Evolutionary conservation across 2,329 filamentous ascomycete species (phyloP), one percentile per base, ranked within the genome.

Genomic region (Trichoderma gracile): DNA sequence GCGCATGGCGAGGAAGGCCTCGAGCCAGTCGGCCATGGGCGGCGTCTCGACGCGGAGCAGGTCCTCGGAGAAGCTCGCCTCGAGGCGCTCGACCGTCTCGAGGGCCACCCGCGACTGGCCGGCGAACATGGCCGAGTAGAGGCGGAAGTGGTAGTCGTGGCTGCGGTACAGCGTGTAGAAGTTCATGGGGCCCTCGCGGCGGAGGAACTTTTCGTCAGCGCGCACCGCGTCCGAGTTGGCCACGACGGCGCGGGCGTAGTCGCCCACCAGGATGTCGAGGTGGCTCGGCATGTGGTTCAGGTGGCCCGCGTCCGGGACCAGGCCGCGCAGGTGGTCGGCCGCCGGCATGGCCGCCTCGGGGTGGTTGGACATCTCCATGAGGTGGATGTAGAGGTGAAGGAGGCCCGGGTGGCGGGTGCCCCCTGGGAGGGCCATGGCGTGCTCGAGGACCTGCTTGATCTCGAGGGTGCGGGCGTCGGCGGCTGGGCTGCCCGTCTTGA

Each of bases 21-120:
- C 91, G 1, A 93, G 78, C 86, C 89, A 93, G 73, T 93, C 89
- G 0, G 90, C 89, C 89, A 93, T 92, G 0, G 89, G 88, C 0
- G 89, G 89, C 0, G 84, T 87, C 67, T 87, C 72, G 4, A 90
- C 79, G 0, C 84, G 83, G 0, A 93, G 78, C 3, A 93, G 74
- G 0, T 83, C 82, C 60, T 89, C 85, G 0, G 89, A 84, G 4
- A 93, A 76, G 0, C 85, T 85, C 0, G 75, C 76, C 70, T 92
- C 89, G 54, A 93, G 81, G 50, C 80, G 77, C 0, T 72, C 69
- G 0, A 84, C 83, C 0, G 88, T 87, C 0, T 89, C 82, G 2
- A 93, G 73, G 0, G 89, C 88, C 12, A 88, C 78, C 25, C 77
- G 73, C 1, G 81, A 89, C 71, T 89, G 84, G 0, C 87, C 91